phyloP scores from a whole-genome alignment of 495 filamentous ascomycete genomes.

The Penicillium bialowiezense region DNA sequence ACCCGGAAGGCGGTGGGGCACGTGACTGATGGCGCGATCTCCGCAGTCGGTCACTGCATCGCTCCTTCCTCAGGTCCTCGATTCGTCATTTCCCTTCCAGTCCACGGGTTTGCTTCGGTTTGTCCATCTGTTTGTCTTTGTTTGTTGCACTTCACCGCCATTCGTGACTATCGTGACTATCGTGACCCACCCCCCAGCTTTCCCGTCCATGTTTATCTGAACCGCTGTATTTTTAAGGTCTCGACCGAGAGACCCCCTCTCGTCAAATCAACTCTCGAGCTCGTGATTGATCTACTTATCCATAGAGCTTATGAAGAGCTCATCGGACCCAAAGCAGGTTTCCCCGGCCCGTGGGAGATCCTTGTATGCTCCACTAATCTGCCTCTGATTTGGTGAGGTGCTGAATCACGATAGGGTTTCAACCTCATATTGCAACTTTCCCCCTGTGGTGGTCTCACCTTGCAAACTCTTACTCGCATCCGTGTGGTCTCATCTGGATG shows the following conservation, averaged over 20 bases:
- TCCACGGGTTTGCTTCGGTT: too few species aligned
- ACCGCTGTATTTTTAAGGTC: neutral
- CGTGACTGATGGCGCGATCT: conserved; percentile 13
- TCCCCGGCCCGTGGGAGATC: neutral
- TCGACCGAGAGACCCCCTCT: neutral
- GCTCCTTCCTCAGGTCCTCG: neutral
- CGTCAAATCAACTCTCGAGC: neutral
- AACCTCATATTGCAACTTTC: neutral
- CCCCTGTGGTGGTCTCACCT: neutral
- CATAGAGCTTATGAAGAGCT: neutral
- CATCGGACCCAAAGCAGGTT: neutral
- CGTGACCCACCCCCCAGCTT: neutral
- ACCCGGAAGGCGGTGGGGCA: neutral
- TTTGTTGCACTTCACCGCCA: neutral
- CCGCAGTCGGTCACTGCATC: neutral
- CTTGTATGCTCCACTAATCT: neutral
- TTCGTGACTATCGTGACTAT: too few species aligned
- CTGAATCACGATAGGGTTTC: neutral
- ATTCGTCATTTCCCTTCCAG: neutral
- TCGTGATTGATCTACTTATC: neutral
- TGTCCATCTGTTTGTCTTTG: too few species aligned
- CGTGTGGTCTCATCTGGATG: neutral
- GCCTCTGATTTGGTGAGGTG: neutral
- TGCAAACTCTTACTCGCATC: neutral
- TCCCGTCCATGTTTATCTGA: neutral